Percentiles rank a stretch among this genome's conserved stretches.
phyloP scores from a whole-genome alignment of 495 filamentous ascomycete species.

The Pyronema domesticum region DNA sequence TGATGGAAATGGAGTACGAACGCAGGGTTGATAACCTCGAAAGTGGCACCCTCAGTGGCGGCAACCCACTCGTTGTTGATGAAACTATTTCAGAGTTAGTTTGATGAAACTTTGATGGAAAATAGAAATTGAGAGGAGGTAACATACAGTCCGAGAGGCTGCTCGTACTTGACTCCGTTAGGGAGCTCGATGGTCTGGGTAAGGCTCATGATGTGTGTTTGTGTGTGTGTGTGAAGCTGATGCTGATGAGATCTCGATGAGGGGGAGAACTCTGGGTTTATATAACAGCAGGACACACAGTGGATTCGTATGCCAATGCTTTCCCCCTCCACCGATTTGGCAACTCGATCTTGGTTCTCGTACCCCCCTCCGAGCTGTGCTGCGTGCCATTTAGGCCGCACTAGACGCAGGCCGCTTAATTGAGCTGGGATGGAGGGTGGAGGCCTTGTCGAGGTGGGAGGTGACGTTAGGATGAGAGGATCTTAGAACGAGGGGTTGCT shows the following conservation, averaged over 20 bases:
- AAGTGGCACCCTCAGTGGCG: conserved; percentile 61
- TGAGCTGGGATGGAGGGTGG: too few species aligned
- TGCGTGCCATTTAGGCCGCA: too few species aligned
- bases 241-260: neutral
- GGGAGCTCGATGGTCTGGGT: conserved; percentile 15
- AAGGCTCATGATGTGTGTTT: conserved; percentile 14
- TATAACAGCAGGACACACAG: too few species aligned
- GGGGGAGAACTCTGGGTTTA: too few species aligned
- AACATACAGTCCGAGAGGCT: conserved; percentile 23
- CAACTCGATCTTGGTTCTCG: too few species aligned
- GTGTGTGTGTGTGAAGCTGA: neutral
- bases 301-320: too few species aligned
- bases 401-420: too few species aligned
- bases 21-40: conserved; percentile 39
- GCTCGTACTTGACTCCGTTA: conserved; percentile 20
- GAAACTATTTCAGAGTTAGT: conserved; percentile 41
- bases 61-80: conserved; percentile 97
- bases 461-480: too few species aligned
- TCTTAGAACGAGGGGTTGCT: too few species aligned
- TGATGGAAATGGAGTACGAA: conserved; percentile 1
- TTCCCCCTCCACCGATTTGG: too few species aligned
- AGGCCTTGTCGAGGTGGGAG: too few species aligned
- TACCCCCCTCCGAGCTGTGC: too few species aligned
- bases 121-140: neutral
- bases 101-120: neutral